phyloP scores from a whole-genome alignment of 371 early-diverging fungal genomes.

The Capniomyces stellatus region DNA sequence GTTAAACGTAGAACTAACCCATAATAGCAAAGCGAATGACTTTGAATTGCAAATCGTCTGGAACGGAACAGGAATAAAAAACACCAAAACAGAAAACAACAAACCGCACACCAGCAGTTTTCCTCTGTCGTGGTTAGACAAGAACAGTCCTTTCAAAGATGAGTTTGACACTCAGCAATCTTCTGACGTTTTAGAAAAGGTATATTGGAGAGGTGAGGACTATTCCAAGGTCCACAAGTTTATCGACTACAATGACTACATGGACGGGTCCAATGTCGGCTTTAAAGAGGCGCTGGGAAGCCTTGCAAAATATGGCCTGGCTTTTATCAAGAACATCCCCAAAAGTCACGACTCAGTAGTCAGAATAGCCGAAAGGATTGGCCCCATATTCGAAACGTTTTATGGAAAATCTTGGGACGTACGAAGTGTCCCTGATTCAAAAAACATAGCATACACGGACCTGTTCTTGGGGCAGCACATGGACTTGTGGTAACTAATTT shows the following conservation, averaged over 20 bases:
- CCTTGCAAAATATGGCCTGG: conserved; percentile 48
- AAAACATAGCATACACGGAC: conserved; percentile 77
- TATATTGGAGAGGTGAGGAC: not conserved
- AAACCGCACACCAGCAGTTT: not conserved
- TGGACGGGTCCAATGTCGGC: not conserved
- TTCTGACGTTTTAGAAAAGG: not conserved
- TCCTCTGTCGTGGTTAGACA: not conserved
- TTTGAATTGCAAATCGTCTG: not conserved
- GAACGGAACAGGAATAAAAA: not conserved
- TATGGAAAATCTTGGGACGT: conserved; percentile 77
- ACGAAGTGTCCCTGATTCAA: conserved; percentile 50
- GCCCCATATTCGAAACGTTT: conserved; percentile 57
- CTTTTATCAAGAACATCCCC: conserved; percentile 54
- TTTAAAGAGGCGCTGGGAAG: not conserved
- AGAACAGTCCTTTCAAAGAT: not conserved
- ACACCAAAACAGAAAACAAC: not conserved
- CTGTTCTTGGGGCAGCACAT: conserved; percentile 73
- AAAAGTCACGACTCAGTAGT: conserved; percentile 30
- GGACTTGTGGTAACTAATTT: too few species aligned
- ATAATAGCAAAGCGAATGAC: not conserved
- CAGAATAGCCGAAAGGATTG: conserved; percentile 47
- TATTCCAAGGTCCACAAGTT: not conserved
- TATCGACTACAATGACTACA: not conserved
- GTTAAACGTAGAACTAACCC: not conserved
- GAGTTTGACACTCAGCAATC: not conserved